These are phyloP conservation scores for Phytophthora tentaculata DNA, from an alignment of 352 stramenopile genomes.

Conservation along the genomic window DNA sequence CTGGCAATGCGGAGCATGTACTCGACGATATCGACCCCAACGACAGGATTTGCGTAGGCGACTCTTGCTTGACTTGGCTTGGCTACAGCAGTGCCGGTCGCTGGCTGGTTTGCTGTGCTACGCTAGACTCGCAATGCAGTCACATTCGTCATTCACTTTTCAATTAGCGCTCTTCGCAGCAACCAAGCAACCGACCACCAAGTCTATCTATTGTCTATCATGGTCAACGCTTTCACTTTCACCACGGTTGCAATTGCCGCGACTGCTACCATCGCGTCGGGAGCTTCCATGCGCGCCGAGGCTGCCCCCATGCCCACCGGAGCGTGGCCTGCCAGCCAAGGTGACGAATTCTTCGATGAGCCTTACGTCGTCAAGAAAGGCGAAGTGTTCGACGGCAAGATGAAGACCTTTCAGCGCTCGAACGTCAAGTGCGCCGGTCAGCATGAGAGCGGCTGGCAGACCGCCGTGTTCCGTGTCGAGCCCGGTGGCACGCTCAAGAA, in stretches of 20 bases:
- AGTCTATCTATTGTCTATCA: constrained; percentile 5
- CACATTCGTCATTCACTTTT: constrained; percentile 14
- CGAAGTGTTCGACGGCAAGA: constrained; percentile 41
- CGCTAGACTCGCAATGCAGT: constrained; percentile 14
- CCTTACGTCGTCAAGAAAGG: constrained; percentile 40
- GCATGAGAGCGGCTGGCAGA: constrained; percentile 34
- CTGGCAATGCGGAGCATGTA: constrained; percentile 17
- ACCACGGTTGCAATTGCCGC: constrained; percentile 13
- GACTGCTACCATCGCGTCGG: constrained; percentile 22
- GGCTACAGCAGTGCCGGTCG: background rate
- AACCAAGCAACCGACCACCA: constrained; percentile 7
- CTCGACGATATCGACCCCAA: constrained; percentile 18
- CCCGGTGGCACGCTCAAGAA: constrained; percentile 55
- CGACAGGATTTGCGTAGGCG: constrained; percentile 29
- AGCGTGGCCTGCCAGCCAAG: constrained; percentile 29
- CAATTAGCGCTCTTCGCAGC: constrained; percentile 21
- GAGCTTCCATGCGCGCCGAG: constrained; percentile 31
- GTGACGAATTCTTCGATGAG: constrained; percentile 32
- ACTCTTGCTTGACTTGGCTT: background rate
- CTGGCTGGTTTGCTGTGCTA: background rate
- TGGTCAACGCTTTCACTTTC: constrained; percentile 35
- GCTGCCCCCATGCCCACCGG: constrained; percentile 28
- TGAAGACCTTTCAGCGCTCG: constrained; percentile 31
- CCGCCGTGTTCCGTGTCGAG: constrained; percentile 47
- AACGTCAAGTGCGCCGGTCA: constrained; percentile 54